Evolutionary conservation across 2,329 filamentous ascomycete genomes (phyloP), one percentile per base, ranked within the genome.

Genomic region (Talaromyces sp.): DNA sequence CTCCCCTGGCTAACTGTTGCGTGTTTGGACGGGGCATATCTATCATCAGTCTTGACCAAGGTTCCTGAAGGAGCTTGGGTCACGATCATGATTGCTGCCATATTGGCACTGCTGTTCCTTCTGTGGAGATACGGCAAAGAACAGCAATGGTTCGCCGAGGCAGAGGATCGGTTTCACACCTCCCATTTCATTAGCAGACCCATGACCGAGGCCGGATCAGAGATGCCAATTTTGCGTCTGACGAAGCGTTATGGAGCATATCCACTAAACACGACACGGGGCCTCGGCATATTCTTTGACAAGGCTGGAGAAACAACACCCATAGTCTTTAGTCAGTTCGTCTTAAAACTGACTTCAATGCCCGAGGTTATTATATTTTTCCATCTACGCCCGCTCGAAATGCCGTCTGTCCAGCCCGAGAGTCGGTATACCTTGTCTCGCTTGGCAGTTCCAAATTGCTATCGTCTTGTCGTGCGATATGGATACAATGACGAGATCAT

Each of bases 71-170:
- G 90, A 1, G 90, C 88, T 1, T 93, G 90, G 90, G 91, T 93
- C 70, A 92, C 90, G 0, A 76, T 92, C 1, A 79, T 85, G 0
- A 79, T 92, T 6, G 81, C 88, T 0, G 77, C 79, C 4, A 76
- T 90, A 9, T 81, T 92, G 1, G 83, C 87, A 0, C 77, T 75
- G 52, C 74, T 91, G 51, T 89, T 92, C 69, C 79, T 91, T 2
- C 81, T 92, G 12, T 93, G 90, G 90, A 84, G 90, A 34, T 93
- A 87, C 67, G 90, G 90, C 18, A 92, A 93, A 72, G 89, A 92
- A 70, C 83, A 86, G 63, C 90, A 93, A 71, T 92, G 90, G 89
- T 76, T 76, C 6, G 86, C 89, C 2, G 89, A 92, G 75, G 81
- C 82, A 0, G 79, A 82, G 61, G 88, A 91, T 81, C 40, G 79